Evolutionary conservation across 768 basidiomycete genomes (phyloP).

Genomic region (Tubosaeta sp.): DNA sequence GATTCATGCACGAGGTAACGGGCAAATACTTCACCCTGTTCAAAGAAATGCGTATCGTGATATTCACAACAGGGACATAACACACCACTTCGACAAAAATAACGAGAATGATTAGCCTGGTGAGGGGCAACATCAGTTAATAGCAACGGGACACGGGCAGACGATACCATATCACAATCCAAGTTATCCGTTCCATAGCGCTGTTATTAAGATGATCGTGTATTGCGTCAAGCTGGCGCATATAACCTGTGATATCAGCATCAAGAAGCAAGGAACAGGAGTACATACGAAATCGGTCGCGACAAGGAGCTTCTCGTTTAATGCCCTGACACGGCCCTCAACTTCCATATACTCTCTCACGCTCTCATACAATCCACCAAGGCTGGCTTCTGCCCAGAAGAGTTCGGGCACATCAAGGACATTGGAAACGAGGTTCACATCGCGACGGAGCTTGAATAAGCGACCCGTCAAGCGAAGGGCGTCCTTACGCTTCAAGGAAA

Average conservation of each 20-base stretch:
- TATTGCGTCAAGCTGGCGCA: conserved; percentile 76
- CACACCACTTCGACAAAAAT: conserved; percentile 82
- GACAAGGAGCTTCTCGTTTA: conserved; percentile 86
- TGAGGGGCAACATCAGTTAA: conserved; percentile 20
- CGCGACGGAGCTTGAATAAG: conserved; percentile 82
- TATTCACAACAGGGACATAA: conserved; percentile 3
- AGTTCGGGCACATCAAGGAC: conserved; percentile 91
- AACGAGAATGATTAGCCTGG: conserved; percentile 84
- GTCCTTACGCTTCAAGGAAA: conserved; percentile 72
- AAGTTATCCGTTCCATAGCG: conserved; percentile 88
- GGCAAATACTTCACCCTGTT: conserved; percentile 76
- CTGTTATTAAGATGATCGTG: conserved; percentile 89
- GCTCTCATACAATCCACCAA: conserved; percentile 86
- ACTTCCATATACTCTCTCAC: conserved; percentile 96
- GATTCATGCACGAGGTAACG: conserved; percentile 60
- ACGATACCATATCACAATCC: conserved; percentile 62
- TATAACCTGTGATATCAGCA: not conserved
- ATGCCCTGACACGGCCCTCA: conserved; percentile 68
- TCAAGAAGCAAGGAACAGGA: not conserved
- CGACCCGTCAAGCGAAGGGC: conserved; percentile 84
- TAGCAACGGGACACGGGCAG: conserved; percentile 43
- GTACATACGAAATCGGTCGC: conserved; percentile 80
- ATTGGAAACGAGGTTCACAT: conserved; percentile 89
- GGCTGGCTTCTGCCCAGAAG: conserved; percentile 92
- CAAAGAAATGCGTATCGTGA: not conserved